These are phyloP conservation scores for Ramaria rubella DNA, from an alignment of 768 basidiomycete species.

Conservation along the genomic window DNA sequence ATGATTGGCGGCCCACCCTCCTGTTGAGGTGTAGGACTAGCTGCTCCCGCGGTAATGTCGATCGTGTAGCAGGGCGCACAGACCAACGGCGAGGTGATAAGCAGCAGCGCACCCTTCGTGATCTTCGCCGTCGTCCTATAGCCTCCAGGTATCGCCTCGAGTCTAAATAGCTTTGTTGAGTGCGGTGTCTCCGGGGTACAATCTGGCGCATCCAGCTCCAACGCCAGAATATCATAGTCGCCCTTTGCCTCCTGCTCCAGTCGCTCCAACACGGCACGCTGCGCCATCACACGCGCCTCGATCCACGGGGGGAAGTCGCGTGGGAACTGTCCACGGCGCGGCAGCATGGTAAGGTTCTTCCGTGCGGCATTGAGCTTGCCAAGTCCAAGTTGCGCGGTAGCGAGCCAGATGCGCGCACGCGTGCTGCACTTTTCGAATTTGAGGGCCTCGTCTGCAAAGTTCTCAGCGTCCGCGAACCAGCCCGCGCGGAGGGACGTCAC, in stretches of 20 bases:
- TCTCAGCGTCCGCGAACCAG: slow-evolving; percentile 5
- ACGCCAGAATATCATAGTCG: not conserved
- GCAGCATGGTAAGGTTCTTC: not conserved
- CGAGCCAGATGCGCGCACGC: slow-evolving; percentile 7
- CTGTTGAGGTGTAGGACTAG: too few relatives aligned
- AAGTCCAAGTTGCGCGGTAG: not conserved
- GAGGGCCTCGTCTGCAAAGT: not conserved
- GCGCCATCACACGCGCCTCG: not conserved
- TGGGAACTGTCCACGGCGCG: not conserved
- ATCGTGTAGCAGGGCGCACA: slow-evolving; percentile 4
- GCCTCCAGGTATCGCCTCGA: not conserved
- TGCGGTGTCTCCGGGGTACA: not conserved
- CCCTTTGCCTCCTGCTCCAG: not conserved
- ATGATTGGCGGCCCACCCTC: too few relatives aligned
- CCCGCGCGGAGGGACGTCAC: slow-evolving; percentile 8
- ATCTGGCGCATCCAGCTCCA: not conserved
- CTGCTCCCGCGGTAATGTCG: not conserved
- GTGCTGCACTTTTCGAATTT: not conserved
- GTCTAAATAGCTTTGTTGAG: not conserved
- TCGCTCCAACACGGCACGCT: not conserved
- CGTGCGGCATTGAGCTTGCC: not conserved
- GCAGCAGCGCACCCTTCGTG: not conserved
- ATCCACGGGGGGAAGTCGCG: not conserved
- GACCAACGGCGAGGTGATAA: not conserved
- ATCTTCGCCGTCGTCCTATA: not conserved